Evolutionary conservation across 2,329 filamentous ascomycete genomes (phyloP), one percentile per base, ranked within the genome.

Genomic region (Fusarium agapanthi): DNA sequence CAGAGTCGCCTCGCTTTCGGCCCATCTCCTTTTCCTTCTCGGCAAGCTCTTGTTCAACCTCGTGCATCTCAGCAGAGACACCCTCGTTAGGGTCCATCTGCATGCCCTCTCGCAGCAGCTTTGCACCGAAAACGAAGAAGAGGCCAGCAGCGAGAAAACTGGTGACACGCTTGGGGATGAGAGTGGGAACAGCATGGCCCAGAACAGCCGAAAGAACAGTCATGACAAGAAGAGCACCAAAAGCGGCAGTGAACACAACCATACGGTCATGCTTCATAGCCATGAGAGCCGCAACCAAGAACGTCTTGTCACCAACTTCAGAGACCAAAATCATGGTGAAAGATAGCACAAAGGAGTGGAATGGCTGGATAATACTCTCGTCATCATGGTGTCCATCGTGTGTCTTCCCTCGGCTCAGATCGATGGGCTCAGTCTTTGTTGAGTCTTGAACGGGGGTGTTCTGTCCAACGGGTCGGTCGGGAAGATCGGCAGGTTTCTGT

Each of bases 281-380:
- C 96, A 99, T 99, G 24, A 99, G 89, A 13, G 95, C 95, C 12
- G 96, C 96, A 28, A 99, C 94, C 47, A 99, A 88, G 86, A 99
- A 99, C 0, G 96, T 99, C 85, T 99, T 99, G 88, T 99, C 96
- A 72, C 96, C 96, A 77, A 99, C 91, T 81, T 99, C 96, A 51
- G 95, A 98, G 77, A 98, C 92, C 71, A 98, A 86, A 77, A 99
- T 99, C 96, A 98, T 99, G 65, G 95, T 95, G 67, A 98, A 90
- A 22, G 96, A 97, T 37, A 98, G 90, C 18, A 97, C 79, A 78
- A 96, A 97, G 8, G 96, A 98, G 81, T 99, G 95, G 77, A 91
- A 86, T 24, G 94, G 93, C 71, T 91, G 92, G 67, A 95, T 94
- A 44, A 95, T 85, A 65, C 91, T 90, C 15, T 87, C 88, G 12